Base-by-base conservation (phyloP, 2,329 filamentous ascomycete genomes). In the Pseudocercospora musae region DNA sequence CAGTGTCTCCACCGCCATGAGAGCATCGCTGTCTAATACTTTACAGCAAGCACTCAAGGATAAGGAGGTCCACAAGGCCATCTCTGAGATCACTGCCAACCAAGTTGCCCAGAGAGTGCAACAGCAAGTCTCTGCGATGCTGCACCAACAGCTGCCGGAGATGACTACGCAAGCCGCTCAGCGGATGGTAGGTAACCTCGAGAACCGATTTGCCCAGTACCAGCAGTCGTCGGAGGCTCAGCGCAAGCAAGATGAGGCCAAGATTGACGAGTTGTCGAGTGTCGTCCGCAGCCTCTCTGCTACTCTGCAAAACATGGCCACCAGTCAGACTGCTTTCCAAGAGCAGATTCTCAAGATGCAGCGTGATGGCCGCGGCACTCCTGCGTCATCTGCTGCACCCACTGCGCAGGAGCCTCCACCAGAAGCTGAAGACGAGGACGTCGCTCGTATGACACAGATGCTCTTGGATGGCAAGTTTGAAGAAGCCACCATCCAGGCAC, bases 211-310 rank as follows among this genome's bases (percentile, higher is more conserved):
- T 54, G 75, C 76, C 25, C 77, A 80, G 37, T 82, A 85, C 70
- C 73, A 85, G 61, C 80, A 78, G 58, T 78, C 82, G 58, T 78
- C 79, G 21, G 82, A 86, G 61, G 62, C 73, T 2, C 81, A 84
- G 69, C 83, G 81, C 59, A 79, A 79, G 54, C 77, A 80, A 49
- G 85, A 87, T 67, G 78, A 79, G 58, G 79, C 81, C 67, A 92
- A 92, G 82, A 89, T 93, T 62, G 86, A 90, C 58, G 85, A 90
- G 70, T 81, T 94, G n/a, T 82, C 87, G 7, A 82, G 83, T 13
- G 82, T 90, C 29, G 86, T 91, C 4, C 84, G 83, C 31, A 84
- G 85, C 23, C 80, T 93, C 61, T 85, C 87, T 2, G 85, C 88
- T 65, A 90, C 87, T 49, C 82, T 94, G 23, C 85, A 86, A 42